These are phyloP conservation scores for Aegilops longissima DNA, from an alignment of 176 grass and related monocot genomes.

Conservation along the genomic window DNA sequence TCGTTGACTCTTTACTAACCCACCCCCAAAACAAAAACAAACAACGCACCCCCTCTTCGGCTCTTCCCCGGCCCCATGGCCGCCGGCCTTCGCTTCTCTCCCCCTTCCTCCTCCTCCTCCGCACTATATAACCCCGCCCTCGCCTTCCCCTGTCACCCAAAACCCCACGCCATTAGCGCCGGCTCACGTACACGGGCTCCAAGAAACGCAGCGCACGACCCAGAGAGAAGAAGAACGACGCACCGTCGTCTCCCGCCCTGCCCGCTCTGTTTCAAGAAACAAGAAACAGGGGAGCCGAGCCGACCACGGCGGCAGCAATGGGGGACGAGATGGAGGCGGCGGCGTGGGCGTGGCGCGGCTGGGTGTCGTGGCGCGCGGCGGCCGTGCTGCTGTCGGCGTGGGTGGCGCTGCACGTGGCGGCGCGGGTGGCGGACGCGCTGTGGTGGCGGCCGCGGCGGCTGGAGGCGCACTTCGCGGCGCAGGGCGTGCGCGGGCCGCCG, in stretches of 20 bases:
- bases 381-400: conserved; percentile 16
- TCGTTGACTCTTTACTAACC: conserved; percentile 63
- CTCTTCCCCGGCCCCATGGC: conserved; percentile 37
- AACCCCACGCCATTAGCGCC: conserved; percentile 21
- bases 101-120: not conserved
- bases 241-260: not conserved
- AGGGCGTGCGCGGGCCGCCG: conserved; percentile 72
- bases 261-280: conserved; percentile 29
- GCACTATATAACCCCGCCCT: conserved; percentile 59
- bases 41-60: conserved; percentile 5
- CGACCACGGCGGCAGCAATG: conserved; percentile 4
- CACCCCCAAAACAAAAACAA: conserved; percentile 18
- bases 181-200: not conserved
- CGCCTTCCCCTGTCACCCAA: conserved; percentile 37
- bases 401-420: conserved; percentile 47
- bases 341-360: conserved; percentile 11
- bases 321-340: conserved; percentile 27
- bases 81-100: conserved; percentile 29
- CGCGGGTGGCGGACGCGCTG: conserved; percentile 57
- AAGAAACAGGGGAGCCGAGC: not conserved
- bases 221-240: not conserved
- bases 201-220: not conserved
- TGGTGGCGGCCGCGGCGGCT: conserved; percentile 74
- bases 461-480: conserved; percentile 74
- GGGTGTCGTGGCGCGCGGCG: conserved; percentile 37